Evolutionary conservation across 345 rosid species (phyloP).

Genomic region (Melastoma malabathricum): DNA sequence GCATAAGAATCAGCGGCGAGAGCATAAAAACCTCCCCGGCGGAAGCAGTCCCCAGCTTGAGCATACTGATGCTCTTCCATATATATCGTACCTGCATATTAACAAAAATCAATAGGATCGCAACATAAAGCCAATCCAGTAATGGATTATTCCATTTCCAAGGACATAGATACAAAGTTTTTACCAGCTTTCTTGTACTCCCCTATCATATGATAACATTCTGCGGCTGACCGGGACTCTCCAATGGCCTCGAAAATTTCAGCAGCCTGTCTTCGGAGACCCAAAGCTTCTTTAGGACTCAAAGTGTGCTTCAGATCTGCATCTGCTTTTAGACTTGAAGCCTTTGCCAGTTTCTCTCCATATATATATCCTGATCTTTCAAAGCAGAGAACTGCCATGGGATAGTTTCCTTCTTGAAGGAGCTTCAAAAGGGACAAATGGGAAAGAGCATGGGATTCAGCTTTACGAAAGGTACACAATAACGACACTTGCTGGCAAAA

Average conservation of each 20-base stretch:
- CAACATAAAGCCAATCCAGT: too few species aligned
- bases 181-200: too few species aligned
- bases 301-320: slow-evolving; percentile 23
- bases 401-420: slow-evolving; percentile 23
- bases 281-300: slow-evolving; percentile 22
- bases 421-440: slow-evolving; percentile 13
- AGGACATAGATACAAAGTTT: too few species aligned
- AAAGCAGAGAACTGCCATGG: slow-evolving; percentile 38
- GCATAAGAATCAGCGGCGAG: too few species aligned
- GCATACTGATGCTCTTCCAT: too few species aligned
- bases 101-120: too few species aligned
- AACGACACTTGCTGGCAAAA: too few species aligned
- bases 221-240: not conserved
- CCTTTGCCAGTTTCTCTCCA: slow-evolving; percentile 31
- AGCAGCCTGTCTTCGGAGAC: slow-evolving; percentile 31
- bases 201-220: too few species aligned
- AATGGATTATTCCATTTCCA: too few species aligned
- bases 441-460: not conserved
- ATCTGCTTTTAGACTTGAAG: slow-evolving; percentile 24
- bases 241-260: slow-evolving; percentile 31
- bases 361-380: slow-evolving; percentile 27
- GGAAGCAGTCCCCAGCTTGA: too few species aligned
- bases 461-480: not conserved
- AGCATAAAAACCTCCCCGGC: too few species aligned
- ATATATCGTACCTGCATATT: too few species aligned